Evolutionary conservation across 2,329 filamentous ascomycete species (phyloP).

Genomic region (Dothideomycetes sp.): DNA sequence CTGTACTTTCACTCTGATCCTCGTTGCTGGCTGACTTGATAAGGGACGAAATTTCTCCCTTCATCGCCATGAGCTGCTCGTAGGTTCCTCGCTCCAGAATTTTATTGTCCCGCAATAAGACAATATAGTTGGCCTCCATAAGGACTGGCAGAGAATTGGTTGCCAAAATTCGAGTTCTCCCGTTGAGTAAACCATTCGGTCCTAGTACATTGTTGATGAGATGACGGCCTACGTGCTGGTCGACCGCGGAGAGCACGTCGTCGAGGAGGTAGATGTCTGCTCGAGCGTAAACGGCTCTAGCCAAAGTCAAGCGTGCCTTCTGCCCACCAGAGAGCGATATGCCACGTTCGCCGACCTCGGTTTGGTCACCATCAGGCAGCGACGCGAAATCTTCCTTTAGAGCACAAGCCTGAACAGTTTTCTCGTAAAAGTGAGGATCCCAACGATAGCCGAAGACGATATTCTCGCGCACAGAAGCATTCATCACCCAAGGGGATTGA

Average conservation of each 20-base stretch:
- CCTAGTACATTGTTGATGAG: slow-evolving; percentile 92
- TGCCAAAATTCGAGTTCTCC: slow-evolving; percentile 84
- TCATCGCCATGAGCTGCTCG: slow-evolving; percentile 83
- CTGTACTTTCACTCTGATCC: slow-evolving; percentile 30
- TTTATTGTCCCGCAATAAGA: slow-evolving; percentile 69
- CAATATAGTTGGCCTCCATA: slow-evolving; percentile 80
- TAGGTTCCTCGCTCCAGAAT: slow-evolving; percentile 85
- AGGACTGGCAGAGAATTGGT: slow-evolving; percentile 93
- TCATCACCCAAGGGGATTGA: slow-evolving; percentile 94
- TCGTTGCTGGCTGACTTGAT: slow-evolving; percentile 62
- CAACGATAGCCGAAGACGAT: slow-evolving; percentile 93
- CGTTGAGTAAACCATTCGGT: slow-evolving; percentile 64
- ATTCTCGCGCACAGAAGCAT: slow-evolving; percentile 93
- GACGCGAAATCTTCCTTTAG: slow-evolving; percentile 82
- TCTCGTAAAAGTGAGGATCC: slow-evolving; percentile 88
- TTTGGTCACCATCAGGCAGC: slow-evolving; percentile 91
- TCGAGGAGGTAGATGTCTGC: slow-evolving; percentile 95
- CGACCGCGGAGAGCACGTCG: slow-evolving; percentile 91
- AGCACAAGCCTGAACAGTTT: slow-evolving; percentile 84
- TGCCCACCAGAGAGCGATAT: slow-evolving; percentile 95
- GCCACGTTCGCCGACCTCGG: slow-evolving; percentile 89
- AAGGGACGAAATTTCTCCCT: slow-evolving; percentile 76
- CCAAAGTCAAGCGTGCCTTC: slow-evolving; percentile 85
- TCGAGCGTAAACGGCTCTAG: slow-evolving; percentile 87
- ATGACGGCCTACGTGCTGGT: slow-evolving; percentile 91